Percentiles rank a stretch among this genome's conserved stretches.
Conservation (phyloP, 2,329 filamentous ascomycete genomes). For the Apiospora arundinis region DNA sequence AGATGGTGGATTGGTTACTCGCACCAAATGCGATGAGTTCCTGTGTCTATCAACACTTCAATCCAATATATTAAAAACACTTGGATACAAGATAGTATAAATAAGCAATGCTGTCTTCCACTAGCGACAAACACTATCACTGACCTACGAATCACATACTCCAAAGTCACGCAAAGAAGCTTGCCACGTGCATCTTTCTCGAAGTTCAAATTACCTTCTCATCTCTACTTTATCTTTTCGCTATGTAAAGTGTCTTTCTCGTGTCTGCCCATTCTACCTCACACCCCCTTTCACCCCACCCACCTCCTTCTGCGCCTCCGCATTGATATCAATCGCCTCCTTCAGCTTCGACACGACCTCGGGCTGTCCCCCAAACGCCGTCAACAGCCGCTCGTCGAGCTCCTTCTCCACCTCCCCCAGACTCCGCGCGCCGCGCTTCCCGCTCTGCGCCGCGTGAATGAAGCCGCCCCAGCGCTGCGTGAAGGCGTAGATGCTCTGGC, state of each 20-base stretch:
- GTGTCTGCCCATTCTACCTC: background rate
- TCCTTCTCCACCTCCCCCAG: constrained; percentile 61
- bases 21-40: background rate
- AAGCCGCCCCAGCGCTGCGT: constrained; percentile 64
- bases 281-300: constrained; percentile 25
- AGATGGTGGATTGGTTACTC: too few relatives aligned
- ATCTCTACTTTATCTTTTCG: background rate
- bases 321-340: constrained; percentile 65
- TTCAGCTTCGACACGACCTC: constrained; percentile 66
- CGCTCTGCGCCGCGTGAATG: constrained; percentile 54
- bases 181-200: background rate
- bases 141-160: background rate
- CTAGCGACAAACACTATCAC: background rate
- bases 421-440: constrained; percentile 56
- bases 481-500: constrained; percentile 68
- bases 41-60: too few relatives aligned
- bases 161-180: background rate
- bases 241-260: background rate
- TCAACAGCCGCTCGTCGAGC: constrained; percentile 61
- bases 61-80: too few relatives aligned
- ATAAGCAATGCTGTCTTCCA: background rate
- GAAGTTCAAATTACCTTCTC: background rate
- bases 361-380: constrained; percentile 64
- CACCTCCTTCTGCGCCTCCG: constrained; percentile 57
- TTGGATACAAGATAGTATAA: background rate